Percentiles rank a stretch among this genome's conserved stretches.
These are phyloP conservation scores for Psidium friedrichsthalianum DNA, from an alignment of 345 rosid genomes.

Conservation along the genomic window DNA sequence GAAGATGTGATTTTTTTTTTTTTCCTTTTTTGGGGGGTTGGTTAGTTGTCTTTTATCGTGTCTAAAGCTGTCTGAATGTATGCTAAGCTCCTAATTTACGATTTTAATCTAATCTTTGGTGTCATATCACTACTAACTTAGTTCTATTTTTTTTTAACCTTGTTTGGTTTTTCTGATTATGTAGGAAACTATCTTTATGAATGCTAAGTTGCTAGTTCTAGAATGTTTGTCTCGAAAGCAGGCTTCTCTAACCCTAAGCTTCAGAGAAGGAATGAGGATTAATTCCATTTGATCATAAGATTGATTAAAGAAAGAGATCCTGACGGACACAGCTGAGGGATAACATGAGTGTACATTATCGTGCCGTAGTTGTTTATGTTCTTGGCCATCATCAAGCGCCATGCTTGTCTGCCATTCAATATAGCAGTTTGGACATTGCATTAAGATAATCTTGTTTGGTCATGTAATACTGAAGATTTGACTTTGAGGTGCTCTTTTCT, in stretches of 20 bases:
- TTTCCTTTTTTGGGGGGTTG: not conserved
- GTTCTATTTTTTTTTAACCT: not conserved
- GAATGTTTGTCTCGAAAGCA: no score
- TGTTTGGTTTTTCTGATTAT: not conserved
- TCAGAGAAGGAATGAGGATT: no score
- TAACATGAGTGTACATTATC: not conserved
- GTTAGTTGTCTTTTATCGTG: not conserved
- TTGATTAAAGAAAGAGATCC: not conserved
- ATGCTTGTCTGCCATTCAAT: not conserved
- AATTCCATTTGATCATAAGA: not conserved
- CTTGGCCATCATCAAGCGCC: not conserved
- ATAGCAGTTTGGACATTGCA: not conserved
- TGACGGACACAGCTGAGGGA: not conserved
- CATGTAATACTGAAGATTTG: not conserved
- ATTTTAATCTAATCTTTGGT: not conserved
- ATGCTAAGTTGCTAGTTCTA: not conserved
- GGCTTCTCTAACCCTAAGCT: no score
- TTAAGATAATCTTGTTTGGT: not conserved
- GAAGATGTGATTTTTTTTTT: not conserved
- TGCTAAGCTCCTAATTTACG: not conserved
- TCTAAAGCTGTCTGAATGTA: not conserved
- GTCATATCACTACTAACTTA: not conserved
- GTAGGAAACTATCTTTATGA: not conserved
- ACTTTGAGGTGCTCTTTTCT: not conserved
- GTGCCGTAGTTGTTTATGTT: not conserved